These are phyloP conservation scores for Drosera capensis DNA, from an alignment of 148 eudicot species.

Conservation along the genomic window DNA sequence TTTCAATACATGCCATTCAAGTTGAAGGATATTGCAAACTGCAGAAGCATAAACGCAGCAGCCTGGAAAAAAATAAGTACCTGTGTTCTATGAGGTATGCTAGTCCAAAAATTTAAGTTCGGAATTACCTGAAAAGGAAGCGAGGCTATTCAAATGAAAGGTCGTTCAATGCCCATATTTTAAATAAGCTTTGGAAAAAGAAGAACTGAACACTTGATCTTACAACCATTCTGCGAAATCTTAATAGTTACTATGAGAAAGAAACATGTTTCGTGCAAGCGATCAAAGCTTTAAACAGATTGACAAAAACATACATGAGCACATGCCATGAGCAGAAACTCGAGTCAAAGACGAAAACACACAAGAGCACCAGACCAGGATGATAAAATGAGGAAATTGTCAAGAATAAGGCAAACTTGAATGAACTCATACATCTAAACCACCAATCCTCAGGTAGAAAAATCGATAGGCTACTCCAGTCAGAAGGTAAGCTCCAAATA, in stretches of 20 bases:
- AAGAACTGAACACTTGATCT: too few relatives aligned
- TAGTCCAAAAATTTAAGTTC: constrained; percentile 79
- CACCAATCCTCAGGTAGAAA: constrained; percentile 61
- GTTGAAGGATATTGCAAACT: too few relatives aligned
- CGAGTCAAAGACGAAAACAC: neutral
- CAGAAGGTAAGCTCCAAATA: constrained; percentile 52
- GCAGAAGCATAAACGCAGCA: constrained; percentile 3
- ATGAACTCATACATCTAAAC: constrained; percentile 51
- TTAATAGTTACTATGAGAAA: too few relatives aligned
- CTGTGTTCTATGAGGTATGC: constrained; percentile 68
- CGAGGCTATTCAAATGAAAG: neutral
- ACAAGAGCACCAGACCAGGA: neutral
- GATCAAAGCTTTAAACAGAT: too few relatives aligned
- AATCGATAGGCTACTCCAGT: constrained; percentile 56
- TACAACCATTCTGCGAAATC: too few relatives aligned
- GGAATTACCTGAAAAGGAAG: constrained; percentile 45
- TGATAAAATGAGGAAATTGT: neutral
- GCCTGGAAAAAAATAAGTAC: too few relatives aligned
- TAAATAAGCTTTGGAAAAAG: neutral
- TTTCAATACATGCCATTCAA: too few relatives aligned
- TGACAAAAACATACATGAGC: too few relatives aligned
- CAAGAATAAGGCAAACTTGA: neutral
- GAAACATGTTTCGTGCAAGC: too few relatives aligned
- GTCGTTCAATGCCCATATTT: neutral
- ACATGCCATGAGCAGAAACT: too few relatives aligned